Evolutionary conservation across 352 stramenopile genomes (phyloP), one percentile per base, ranked within the genome.

Genomic region (Discostella stelligera): DNA sequence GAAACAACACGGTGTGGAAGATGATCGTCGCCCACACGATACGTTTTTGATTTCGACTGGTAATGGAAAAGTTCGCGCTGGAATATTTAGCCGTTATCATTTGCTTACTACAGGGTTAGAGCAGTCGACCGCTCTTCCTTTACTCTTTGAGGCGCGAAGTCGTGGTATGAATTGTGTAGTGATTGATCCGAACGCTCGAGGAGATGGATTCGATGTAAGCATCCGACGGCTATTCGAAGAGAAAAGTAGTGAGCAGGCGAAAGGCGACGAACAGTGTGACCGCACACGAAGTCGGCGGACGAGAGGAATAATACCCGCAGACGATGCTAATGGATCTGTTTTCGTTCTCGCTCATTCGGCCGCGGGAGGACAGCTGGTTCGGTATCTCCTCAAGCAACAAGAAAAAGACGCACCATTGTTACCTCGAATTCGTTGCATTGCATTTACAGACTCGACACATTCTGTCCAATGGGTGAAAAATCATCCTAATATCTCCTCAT

Each of bases 361-460:
- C 13, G 83, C 80, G 0, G 86, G 86, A 11, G 69, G 73, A 9
- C 82, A 91, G 52, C 67, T 91, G 62, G 76, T 78, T 3, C 52
- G 83, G 1, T 89, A 83, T 66, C 66, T 90, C 1, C 59, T 91
- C n/a, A 69, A 84, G 20, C 27, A 76, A 30, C 25, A 70, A 63
- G 14, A 61, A 18, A 8, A 30, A 2, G 41, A 25, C 37, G 44
- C 23, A n/a, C 32, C 32, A 44, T 80, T 85, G 46, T 23, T 90
- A 23, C 71, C 81, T 46, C 77, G 82, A 41, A 85, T 91, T 52
- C 74, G 74, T 9, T 79, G 75, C 25, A 84, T 89, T 14, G 79
- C 81, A 3, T 91, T 91, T 67, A 91, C 86, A 20, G 86, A 91
- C 55, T 90, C 84, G 16, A 92, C 82, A 44, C 84, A 91, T 49